A percentile compares a stretch with the other conserved stretches of the same genome.
Conservation (phyloP, 2,329 filamentous ascomycete species). For the Talaromyces marneffei region DNA sequence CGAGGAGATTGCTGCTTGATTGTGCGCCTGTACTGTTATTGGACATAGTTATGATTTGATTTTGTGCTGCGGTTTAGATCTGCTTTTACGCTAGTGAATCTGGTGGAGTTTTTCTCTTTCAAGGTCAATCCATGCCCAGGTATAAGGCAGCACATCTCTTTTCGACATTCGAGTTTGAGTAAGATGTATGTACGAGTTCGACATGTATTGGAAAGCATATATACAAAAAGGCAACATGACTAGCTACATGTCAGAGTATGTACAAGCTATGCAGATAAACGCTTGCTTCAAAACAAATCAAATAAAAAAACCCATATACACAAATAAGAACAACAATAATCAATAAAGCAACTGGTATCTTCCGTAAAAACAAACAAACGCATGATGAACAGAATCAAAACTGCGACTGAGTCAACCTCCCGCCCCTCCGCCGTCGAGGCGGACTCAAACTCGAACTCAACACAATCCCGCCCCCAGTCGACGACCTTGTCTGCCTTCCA, state of each 20-base stretch:
- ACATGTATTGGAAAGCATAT: background rate
- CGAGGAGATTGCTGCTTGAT: slow-evolving; percentile 36
- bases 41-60: background rate
- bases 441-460: slow-evolving; percentile 13
- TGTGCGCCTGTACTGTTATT: background rate
- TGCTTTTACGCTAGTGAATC: background rate
- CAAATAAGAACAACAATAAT: background rate
- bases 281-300: background rate
- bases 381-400: background rate
- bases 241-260: background rate
- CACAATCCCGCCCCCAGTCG: slow-evolving; percentile 11
- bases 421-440: background rate
- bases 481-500: slow-evolving; percentile 16
- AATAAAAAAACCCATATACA: background rate
- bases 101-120: background rate
- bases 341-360: slow-evolving; percentile 11
- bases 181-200: background rate
- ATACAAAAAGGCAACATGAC: background rate
- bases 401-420: background rate
- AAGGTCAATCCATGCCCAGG: too few relatives aligned
- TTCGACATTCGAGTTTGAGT: too few relatives aligned
- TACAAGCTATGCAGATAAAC: background rate
- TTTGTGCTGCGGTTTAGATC: background rate
- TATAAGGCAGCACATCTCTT: too few relatives aligned
- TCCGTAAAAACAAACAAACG: background rate